Conservation (phyloP, 805 yeast genomes). For the Cyberlindnera mrakii region DNA sequence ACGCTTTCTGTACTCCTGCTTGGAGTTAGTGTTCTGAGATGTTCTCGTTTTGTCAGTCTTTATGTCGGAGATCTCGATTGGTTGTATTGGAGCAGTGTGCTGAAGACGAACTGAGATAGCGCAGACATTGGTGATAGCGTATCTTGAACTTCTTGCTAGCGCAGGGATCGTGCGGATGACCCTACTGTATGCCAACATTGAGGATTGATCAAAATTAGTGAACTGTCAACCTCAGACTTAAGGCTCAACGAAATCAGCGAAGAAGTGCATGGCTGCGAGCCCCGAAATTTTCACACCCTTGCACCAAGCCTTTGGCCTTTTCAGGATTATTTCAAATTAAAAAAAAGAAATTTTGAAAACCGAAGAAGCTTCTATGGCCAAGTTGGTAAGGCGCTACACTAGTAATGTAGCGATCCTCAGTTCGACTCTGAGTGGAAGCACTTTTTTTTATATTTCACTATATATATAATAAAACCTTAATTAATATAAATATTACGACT, state of each 20-base stretch:
- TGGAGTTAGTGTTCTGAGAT: too few relatives aligned
- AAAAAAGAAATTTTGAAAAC: neutral
- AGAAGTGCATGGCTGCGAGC: too few relatives aligned
- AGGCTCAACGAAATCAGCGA: too few relatives aligned
- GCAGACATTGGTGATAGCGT: neutral
- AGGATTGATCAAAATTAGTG: neutral
- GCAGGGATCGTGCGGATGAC: neutral
- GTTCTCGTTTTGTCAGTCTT: too few relatives aligned
- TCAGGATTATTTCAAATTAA: too few relatives aligned
- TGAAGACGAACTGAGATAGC: neutral
- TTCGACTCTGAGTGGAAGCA: constrained; percentile 69
- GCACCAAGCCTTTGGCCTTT: neutral
- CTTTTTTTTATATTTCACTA: constrained; percentile 20
- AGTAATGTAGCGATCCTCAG: constrained; percentile 80
- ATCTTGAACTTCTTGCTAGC: neutral
- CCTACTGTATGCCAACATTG: neutral
- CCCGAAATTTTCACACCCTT: too few relatives aligned
- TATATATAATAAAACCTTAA: too few relatives aligned
- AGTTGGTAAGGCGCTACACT: constrained; percentile 81
- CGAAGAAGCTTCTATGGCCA: constrained; percentile 43
- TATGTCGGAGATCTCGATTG: neutral
- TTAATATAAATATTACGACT: too few relatives aligned
- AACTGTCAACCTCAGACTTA: too few relatives aligned
- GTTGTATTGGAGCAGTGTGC: neutral
- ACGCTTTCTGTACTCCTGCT: neutral